phyloP scores from a whole-genome alignment of 805 yeast species.

The Spathaspora hagerdaliae region DNA sequence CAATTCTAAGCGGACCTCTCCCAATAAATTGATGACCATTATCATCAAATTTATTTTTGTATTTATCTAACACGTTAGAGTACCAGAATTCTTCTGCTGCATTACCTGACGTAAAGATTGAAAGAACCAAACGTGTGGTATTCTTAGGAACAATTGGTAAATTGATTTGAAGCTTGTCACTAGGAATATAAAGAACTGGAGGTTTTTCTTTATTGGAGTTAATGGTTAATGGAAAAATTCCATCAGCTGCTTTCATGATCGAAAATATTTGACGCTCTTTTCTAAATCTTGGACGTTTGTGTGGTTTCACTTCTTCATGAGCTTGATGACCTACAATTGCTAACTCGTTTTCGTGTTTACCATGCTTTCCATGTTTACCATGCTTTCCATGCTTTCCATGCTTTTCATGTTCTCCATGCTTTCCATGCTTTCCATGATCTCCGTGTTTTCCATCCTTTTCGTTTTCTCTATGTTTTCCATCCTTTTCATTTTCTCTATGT shows the following conservation, averaged over 20 bases:
- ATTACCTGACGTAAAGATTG: slow-evolving; percentile 68
- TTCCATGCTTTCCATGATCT: neutral
- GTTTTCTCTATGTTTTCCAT: neutral
- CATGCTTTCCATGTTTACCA: neutral
- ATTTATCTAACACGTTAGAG: slow-evolving; percentile 51
- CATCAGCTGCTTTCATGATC: slow-evolving; percentile 32
- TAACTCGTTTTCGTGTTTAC: neutral
- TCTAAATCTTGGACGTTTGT: neutral
- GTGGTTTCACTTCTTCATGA: neutral
- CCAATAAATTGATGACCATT: slow-evolving; percentile 44
- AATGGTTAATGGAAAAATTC: slow-evolving; percentile 34
- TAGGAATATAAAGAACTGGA: slow-evolving; percentile 47
- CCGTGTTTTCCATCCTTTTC: neutral
- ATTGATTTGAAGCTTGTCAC: slow-evolving; percentile 26
- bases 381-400: slow-evolving; percentile 3
- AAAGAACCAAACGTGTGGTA: slow-evolving; percentile 56
- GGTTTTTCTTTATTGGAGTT: slow-evolving; percentile 19
- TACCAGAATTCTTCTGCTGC: slow-evolving; percentile 86
- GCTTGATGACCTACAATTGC: neutral
- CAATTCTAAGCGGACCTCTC: slow-evolving; percentile 69
- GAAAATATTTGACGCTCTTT: slow-evolving; percentile 19
- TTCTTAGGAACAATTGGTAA: slow-evolving; percentile 49
- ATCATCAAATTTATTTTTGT: slow-evolving; percentile 33
- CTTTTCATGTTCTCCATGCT: neutral
- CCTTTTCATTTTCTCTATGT: too few relatives aligned